Conservation (phyloP, 2,329 filamentous ascomycete genomes). For the Westerdykella aurantiaca region DNA sequence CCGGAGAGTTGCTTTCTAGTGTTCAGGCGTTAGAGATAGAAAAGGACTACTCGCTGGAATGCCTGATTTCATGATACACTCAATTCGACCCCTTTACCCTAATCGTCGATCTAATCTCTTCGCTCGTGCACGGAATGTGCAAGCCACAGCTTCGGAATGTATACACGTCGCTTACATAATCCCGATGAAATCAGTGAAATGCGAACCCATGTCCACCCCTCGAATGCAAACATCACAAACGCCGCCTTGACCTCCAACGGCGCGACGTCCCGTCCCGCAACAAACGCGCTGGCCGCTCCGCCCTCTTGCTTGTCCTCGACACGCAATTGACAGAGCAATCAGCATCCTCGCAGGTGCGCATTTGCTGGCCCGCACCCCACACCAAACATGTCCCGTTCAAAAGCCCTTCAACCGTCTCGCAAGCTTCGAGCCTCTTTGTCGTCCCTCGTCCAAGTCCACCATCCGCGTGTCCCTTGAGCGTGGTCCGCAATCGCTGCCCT, state of each 20-base stretch:
- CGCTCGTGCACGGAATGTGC: too few relatives aligned
- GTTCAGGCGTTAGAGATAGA: too few relatives aligned
- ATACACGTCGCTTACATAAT: too few relatives aligned
- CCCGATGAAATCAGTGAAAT: too few relatives aligned
- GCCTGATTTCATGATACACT: too few relatives aligned
- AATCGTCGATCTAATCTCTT: too few relatives aligned
- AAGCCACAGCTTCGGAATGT: too few relatives aligned
- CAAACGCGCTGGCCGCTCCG: constrained; percentile 7
- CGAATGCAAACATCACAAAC: constrained; percentile 32
- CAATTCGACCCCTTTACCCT: too few relatives aligned
- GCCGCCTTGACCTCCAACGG: constrained; percentile 1
- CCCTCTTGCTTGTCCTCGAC: constrained; percentile 12
- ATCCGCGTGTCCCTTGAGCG: constrained; percentile 15
- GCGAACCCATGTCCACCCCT: neutral
- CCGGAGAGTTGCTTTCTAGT: too few relatives aligned
- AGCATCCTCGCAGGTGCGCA: constrained; percentile 16
- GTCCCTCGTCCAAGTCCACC: constrained; percentile 1
- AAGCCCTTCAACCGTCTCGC: constrained; percentile 6
- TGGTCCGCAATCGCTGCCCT: neutral
- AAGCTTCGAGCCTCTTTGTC: constrained; percentile 5
- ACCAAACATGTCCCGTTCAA: constrained; percentile 14
- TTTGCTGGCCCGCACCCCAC: constrained; percentile 8
- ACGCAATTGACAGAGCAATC: constrained; percentile 26
- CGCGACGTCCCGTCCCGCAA: neutral
- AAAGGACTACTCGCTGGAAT: too few relatives aligned